These are phyloP conservation scores for Candida berthetii DNA, from an alignment of 805 yeast genomes.

Conservation along the genomic window DNA sequence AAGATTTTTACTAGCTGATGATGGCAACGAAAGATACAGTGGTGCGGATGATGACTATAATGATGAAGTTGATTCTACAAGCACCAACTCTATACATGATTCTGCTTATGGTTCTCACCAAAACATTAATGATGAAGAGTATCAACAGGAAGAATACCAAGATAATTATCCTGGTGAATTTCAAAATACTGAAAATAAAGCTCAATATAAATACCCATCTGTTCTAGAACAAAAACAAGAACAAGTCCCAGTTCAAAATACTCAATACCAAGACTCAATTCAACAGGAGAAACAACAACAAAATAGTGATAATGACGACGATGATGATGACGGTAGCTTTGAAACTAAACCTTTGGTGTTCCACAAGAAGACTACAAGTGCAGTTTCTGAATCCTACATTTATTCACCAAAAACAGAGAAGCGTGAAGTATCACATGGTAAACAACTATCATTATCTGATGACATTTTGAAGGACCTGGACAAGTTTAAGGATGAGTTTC, in stretches of 20 bases:
- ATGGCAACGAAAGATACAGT: neutral
- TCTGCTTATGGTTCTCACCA: neutral
- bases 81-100: neutral
- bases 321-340: constrained; percentile 7
- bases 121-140: neutral
- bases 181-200: too few species aligned
- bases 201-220: too few species aligned
- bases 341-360: constrained; percentile 15
- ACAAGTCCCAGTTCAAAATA: too few species aligned
- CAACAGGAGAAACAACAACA: neutral
- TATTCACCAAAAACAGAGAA: neutral
- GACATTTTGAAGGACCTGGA: constrained; percentile 21
- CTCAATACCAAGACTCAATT: too few species aligned
- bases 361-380: constrained; percentile 15
- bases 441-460: constrained; percentile 19
- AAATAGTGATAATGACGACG: neutral
- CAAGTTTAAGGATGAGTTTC: constrained; percentile 11
- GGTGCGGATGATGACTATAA: neutral
- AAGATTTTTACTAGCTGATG: neutral
- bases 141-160: neutral
- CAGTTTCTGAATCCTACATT: constrained; percentile 6
- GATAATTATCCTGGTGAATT: neutral
- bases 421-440: constrained; percentile 7
- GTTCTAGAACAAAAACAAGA: too few species aligned
- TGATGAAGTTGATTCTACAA: neutral